Conservation (phyloP, 805 yeast species). For the Kurtzmaniella fragi region DNA sequence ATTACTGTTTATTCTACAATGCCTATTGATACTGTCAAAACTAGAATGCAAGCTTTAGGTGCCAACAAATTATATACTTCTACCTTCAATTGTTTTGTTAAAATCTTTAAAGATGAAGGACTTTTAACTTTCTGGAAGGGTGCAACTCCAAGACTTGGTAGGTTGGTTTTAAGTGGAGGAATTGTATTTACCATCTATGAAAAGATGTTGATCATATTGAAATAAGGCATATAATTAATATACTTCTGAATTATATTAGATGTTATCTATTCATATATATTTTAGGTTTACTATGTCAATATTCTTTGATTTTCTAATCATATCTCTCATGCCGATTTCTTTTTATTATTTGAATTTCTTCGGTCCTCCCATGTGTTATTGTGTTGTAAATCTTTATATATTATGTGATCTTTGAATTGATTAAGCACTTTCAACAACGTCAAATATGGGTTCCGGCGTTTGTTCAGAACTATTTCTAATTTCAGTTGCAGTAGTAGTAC, state of each 20-base stretch:
- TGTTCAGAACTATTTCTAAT: too few relatives aligned
- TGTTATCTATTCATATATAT: neutral
- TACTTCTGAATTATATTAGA: neutral
- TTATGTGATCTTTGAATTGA: too few relatives aligned
- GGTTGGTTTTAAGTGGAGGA: slow-evolving; percentile 91
- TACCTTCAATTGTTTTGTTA: slow-evolving; percentile 77
- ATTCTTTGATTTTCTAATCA: neutral
- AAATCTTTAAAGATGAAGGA: slow-evolving; percentile 83
- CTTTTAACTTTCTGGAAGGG: slow-evolving; percentile 94
- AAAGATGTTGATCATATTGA: slow-evolving; percentile 66
- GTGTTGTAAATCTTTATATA: too few relatives aligned
- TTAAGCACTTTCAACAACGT: too few relatives aligned
- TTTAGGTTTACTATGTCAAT: slow-evolving; percentile 1
- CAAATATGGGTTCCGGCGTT: neutral
- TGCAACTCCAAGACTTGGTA: slow-evolving; percentile 93
- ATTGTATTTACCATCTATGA: slow-evolving; percentile 96
- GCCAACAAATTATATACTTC: slow-evolving; percentile 66
- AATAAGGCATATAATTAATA: slow-evolving; percentile 12
- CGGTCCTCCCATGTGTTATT: too few relatives aligned
- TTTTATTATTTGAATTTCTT: too few relatives aligned
- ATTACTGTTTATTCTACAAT: slow-evolving; percentile 88
- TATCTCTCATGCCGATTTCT: too few relatives aligned
- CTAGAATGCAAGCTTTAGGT: slow-evolving; percentile 93
- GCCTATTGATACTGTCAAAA: slow-evolving; percentile 95
- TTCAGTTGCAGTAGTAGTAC: slow-evolving; percentile 3